phyloP scores from a whole-genome alignment of 306 rosid species.

The cucumber (Cucumis sativus) region DNA sequence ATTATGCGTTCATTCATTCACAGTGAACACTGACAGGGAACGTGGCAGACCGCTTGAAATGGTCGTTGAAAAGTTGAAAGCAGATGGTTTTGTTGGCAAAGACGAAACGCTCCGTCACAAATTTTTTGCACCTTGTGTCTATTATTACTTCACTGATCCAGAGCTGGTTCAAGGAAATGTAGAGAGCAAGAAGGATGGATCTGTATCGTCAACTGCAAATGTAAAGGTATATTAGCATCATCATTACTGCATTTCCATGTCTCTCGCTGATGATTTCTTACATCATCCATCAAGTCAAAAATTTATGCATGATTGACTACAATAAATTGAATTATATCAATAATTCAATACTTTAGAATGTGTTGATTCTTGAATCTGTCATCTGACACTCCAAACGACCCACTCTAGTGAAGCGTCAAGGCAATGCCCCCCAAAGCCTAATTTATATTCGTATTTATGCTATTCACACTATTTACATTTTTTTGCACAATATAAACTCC shows the following conservation, averaged over 20 bases:
- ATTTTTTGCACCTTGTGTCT: slow-evolving; percentile 64
- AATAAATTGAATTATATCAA: not conserved
- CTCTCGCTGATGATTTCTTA: not conserved
- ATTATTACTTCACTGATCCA: slow-evolving; percentile 28
- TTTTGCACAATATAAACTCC: too few species aligned
- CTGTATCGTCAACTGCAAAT: slow-evolving; percentile 33
- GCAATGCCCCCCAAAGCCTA: too few species aligned
- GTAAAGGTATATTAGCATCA: slow-evolving; percentile 24
- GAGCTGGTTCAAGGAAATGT: slow-evolving; percentile 10
- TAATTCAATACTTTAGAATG: too few species aligned
- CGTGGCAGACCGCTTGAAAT: slow-evolving; percentile 81
- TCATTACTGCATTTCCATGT: not conserved
- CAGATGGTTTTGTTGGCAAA: slow-evolving; percentile 51
- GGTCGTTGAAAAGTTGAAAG: slow-evolving; percentile 30
- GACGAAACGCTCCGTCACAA: slow-evolving; percentile 34
- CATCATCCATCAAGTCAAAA: not conserved
- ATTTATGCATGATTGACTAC: not conserved
- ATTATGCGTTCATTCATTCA: slow-evolving; percentile 7
- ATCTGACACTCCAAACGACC: too few species aligned
- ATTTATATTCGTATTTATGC: too few species aligned
- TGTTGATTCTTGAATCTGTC: too few species aligned
- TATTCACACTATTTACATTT: too few species aligned
- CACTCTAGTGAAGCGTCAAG: too few species aligned
- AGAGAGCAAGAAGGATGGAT: slow-evolving; percentile 12
- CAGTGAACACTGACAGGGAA: slow-evolving; percentile 80